Percentiles rank a stretch among this genome's conserved stretches.
These are phyloP conservation scores for Exophiala bonariae DNA, from an alignment of 2,329 filamentous ascomycete genomes.

Conservation along the genomic window DNA sequence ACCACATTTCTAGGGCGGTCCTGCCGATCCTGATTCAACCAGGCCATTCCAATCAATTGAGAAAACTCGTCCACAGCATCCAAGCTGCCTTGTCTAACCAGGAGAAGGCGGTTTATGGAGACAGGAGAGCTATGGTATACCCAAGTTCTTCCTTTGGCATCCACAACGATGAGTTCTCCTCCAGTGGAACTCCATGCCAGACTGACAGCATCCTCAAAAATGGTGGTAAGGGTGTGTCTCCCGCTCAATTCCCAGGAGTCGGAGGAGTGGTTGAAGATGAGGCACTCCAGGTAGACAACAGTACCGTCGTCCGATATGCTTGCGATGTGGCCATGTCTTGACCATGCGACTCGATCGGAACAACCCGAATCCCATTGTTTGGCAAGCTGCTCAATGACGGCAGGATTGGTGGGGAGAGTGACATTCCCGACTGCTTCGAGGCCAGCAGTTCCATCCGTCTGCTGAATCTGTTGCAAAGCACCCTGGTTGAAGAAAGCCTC, in stretches of 20 bases:
- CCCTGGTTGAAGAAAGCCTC: constrained; percentile 26
- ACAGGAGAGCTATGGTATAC: constrained; percentile 68
- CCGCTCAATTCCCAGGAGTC: constrained; percentile 17
- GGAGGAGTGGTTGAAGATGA: constrained; percentile 16
- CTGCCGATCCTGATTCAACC: constrained; percentile 65
- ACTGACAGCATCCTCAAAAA: constrained; percentile 55
- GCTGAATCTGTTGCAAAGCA: constrained; percentile 22
- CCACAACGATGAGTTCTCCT: constrained; percentile 79
- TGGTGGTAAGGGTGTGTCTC: constrained; percentile 18
- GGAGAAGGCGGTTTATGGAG: constrained; percentile 70
- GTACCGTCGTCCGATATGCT: constrained; percentile 24
- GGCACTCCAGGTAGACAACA: constrained; percentile 20
- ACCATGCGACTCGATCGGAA: constrained; percentile 23
- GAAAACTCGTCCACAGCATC: constrained; percentile 74
- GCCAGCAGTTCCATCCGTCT: constrained; percentile 17
- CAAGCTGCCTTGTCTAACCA: constrained; percentile 61
- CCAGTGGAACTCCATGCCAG: constrained; percentile 77
- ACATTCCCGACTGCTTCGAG: constrained; percentile 17
- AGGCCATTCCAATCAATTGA: constrained; percentile 79
- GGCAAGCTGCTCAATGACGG: constrained; percentile 17
- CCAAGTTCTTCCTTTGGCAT: constrained; percentile 73
- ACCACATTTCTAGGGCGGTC: constrained; percentile 31
- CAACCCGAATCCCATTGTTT: constrained; percentile 22
- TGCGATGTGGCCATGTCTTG: constrained; percentile 25
- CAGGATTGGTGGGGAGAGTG: constrained; percentile 15